Percentiles rank a stretch among this genome's conserved stretches.
phyloP scores from a whole-genome alignment of 495 filamentous ascomycete genomes.

The Immersiella caudata region DNA sequence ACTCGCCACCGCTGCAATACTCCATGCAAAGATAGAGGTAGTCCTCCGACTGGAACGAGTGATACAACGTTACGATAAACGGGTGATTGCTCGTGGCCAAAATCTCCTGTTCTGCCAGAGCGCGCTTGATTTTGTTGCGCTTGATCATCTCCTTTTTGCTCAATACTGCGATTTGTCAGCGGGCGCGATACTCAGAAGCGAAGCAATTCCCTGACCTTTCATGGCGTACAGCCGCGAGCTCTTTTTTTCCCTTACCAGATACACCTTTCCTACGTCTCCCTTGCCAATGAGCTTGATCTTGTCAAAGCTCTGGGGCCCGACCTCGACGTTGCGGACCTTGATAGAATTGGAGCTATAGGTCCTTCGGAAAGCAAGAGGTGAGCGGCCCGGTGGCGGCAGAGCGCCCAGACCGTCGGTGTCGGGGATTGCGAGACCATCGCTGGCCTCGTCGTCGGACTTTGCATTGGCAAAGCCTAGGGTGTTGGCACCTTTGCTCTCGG shows the following conservation, averaged over 20 bases:
- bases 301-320: constrained; percentile 93
- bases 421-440: constrained; percentile 26
- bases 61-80: constrained; percentile 97
- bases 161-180: constrained; percentile 67
- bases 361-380: constrained; percentile 76
- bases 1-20: constrained; percentile 98
- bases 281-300: constrained; percentile 99
- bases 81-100: constrained; percentile 97
- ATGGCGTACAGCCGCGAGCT: constrained; percentile 93
- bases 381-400: constrained; percentile 51
- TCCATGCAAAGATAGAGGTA: constrained; percentile 99
- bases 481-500: constrained; percentile 57
- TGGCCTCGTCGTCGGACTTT: constrained; percentile 36
- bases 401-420: constrained; percentile 36
- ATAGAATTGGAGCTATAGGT: constrained; percentile 99
- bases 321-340: constrained; percentile 95
- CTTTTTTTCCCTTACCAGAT: constrained; percentile 97
- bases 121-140: constrained; percentile 99
- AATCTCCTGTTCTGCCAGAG: constrained; percentile 96
- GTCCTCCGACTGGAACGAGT: constrained; percentile 98
- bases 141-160: constrained; percentile 99
- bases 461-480: constrained; percentile 57
- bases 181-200: background rate
- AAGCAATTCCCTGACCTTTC: constrained; percentile 69
- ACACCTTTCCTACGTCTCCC: constrained; percentile 98